A percentile compares a stretch with the other conserved stretches of the same genome.
phyloP scores from a whole-genome alignment of 768 basidiomycete genomes.

The Lactarius psammicola region DNA sequence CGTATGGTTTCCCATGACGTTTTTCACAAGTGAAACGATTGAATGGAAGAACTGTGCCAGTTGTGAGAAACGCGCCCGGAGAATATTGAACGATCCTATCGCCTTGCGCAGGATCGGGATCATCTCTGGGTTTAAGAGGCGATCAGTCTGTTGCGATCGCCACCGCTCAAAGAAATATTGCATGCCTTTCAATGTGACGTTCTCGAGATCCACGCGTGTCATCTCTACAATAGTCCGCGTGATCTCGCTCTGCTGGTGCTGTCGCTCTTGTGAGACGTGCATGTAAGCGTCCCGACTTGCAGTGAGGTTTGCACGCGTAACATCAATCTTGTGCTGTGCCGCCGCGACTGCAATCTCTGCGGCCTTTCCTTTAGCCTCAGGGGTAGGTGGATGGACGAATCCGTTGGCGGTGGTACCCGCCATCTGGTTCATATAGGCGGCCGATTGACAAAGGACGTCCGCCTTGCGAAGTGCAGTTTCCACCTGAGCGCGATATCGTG shows the following conservation, averaged over 20 bases:
- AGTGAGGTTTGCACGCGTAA: neutral
- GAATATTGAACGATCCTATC: slow-evolving; percentile 8
- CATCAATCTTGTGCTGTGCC: neutral
- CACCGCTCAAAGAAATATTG: neutral
- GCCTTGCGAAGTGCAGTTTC: neutral
- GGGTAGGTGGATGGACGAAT: slow-evolving; percentile 1
- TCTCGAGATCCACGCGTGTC: slow-evolving; percentile 6
- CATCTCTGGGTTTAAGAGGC: neutral
- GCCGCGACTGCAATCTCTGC: slow-evolving; percentile 8
- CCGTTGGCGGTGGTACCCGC: slow-evolving; percentile 7
- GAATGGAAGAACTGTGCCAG: slow-evolving; percentile 4
- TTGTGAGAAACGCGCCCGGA: slow-evolving; percentile 8
- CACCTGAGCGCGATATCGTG: neutral
- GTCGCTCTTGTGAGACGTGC: slow-evolving; percentile 3
- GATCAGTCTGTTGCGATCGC: neutral
- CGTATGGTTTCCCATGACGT: neutral
- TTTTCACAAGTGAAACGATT: slow-evolving; percentile 5
- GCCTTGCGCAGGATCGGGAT: slow-evolving; percentile 3
- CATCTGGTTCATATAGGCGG: slow-evolving; percentile 6
- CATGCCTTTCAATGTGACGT: neutral
- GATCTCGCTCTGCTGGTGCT: slow-evolving; percentile 11
- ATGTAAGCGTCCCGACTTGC: slow-evolving; percentile 8
- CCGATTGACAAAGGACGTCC: neutral
- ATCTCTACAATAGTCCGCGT: slow-evolving; percentile 3
- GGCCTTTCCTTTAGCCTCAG: slow-evolving; percentile 1